Evolutionary conservation across 495 filamentous ascomycete species (phyloP).

Genomic region (Aspergillus saccharolyticus): DNA sequence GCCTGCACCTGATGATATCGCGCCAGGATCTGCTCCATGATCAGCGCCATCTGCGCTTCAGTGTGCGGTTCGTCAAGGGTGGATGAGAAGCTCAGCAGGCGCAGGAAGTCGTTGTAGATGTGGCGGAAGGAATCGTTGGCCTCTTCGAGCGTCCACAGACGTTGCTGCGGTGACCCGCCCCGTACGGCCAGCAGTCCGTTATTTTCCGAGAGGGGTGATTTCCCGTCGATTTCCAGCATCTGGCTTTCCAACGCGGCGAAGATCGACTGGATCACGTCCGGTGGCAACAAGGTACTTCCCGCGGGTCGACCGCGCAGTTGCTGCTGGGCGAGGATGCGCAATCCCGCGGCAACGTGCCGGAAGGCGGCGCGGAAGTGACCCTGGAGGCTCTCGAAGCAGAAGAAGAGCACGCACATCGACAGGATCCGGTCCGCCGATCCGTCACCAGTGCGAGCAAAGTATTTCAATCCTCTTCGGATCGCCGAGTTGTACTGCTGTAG

Average conservation of each 20-base stretch:
- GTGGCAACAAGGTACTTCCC: too few species aligned
- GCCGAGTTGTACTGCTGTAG: slow-evolving; percentile 52
- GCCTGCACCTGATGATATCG: too few species aligned
- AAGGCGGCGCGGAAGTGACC: slow-evolving; percentile 40
- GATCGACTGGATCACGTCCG: slow-evolving; percentile 1
- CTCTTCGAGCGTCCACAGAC: not conserved
- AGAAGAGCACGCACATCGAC: slow-evolving; percentile 52
- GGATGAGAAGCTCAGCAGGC: not conserved
- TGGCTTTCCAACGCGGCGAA: slow-evolving; percentile 18
- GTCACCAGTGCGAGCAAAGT: not conserved
- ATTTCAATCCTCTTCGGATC: slow-evolving; percentile 27
- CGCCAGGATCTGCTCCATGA: too few species aligned
- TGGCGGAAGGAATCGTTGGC: not conserved
- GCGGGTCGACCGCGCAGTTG: not conserved
- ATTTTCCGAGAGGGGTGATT: slow-evolving; percentile 2
- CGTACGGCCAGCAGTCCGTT: not conserved
- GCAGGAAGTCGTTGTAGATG: slow-evolving; percentile 3
- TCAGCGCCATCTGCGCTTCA: too few species aligned
- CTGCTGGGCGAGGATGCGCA: slow-evolving; percentile 25
- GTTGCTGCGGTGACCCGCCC: not conserved
- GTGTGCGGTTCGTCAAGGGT: too few species aligned
- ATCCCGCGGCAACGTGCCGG: slow-evolving; percentile 43
- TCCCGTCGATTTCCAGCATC: slow-evolving; percentile 14
- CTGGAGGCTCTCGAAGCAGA: slow-evolving; percentile 51
- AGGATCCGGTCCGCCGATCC: slow-evolving; percentile 34